Evolutionary conservation across 495 filamentous ascomycete species (phyloP).

Genomic region (Antarctomyces pellizariae): DNA sequence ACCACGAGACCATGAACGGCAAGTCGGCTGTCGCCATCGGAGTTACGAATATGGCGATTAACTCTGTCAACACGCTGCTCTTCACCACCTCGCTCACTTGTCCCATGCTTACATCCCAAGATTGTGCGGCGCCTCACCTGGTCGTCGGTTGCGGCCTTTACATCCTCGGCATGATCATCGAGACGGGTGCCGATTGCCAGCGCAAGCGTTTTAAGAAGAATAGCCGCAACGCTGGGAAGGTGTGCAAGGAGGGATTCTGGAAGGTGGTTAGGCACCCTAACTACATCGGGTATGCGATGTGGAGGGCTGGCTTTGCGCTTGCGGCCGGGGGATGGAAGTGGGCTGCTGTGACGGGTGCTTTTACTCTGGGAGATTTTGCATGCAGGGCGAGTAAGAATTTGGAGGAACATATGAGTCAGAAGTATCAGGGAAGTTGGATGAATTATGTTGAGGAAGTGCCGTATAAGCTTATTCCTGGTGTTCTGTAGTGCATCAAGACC

Average conservation of each 20-base stretch:
- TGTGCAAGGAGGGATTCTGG: constrained; percentile 28
- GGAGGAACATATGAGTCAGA: constrained; percentile 29
- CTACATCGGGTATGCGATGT: constrained; percentile 31
- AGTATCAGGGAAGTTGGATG: too few species aligned
- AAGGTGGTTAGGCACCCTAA: constrained; percentile 31
- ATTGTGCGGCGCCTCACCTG: constrained; percentile 11
- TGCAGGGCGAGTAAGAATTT: constrained; percentile 21
- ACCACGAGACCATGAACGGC: constrained; percentile 20
- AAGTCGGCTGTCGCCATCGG: constrained; percentile 14
- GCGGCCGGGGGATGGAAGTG: constrained; percentile 22
- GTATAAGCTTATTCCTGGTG: too few species aligned
- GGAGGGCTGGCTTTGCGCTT: constrained; percentile 28
- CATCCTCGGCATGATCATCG: constrained; percentile 21
- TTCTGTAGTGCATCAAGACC: too few species aligned
- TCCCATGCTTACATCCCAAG: constrained; percentile 9
- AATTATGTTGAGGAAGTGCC: too few species aligned
- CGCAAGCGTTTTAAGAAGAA: constrained; percentile 27
- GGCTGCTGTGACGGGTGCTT: constrained; percentile 15
- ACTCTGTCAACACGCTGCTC: constrained; percentile 22
- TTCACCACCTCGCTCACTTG: constrained; percentile 19
- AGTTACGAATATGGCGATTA: constrained; percentile 23
- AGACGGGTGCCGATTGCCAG: constrained; percentile 27
- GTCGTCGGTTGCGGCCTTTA: constrained; percentile 22
- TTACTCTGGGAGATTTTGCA: constrained; percentile 23
- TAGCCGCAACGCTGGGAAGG: constrained; percentile 27